phyloP scores from a whole-genome alignment of 192 early-diverging fungal genomes.

The Geranomyces variabilis region DNA sequence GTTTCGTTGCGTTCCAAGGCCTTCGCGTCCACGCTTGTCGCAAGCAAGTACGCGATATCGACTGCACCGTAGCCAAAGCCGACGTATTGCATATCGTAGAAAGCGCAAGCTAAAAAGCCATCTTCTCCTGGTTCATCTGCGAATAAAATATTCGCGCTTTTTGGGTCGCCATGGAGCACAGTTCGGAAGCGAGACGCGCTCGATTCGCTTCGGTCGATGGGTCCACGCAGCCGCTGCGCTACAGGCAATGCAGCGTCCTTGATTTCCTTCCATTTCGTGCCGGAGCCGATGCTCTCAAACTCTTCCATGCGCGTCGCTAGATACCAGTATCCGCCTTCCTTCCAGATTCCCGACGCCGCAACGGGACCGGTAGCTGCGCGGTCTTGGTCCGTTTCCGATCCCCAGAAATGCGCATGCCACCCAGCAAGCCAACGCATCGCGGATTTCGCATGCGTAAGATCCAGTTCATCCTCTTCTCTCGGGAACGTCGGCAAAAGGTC shows the following conservation, averaged over 20 bases:
- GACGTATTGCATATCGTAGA: conserved; percentile 43
- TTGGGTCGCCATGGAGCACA: conserved; percentile 43
- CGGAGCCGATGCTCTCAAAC: conserved; percentile 6
- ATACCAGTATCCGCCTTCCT: conserved; percentile 43
- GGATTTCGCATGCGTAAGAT: not conserved
- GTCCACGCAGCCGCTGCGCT: not conserved
- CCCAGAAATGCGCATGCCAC: conserved; percentile 42
- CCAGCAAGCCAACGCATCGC: conserved; percentile 38
- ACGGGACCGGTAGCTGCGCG: not conserved
- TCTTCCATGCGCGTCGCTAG: conserved; percentile 33
- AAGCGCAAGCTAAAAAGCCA: conserved; percentile 16
- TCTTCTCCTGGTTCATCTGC: not conserved
- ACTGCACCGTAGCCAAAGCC: conserved; percentile 33
- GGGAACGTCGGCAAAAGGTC: conserved; percentile 28
- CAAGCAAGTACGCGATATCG: conserved; percentile 41
- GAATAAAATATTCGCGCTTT: conserved; percentile 41
- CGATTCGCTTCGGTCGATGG: not conserved
- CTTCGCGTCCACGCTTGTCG: conserved; percentile 8
- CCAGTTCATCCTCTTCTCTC: not conserved
- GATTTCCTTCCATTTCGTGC: not conserved
- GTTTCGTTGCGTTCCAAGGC: conserved; percentile 2
- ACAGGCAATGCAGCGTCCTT: not conserved
- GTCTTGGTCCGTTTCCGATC: not conserved
- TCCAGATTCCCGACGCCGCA: conserved; percentile 11
- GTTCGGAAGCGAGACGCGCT: conserved; percentile 14